Percentiles rank a stretch among this genome's conserved stretches.
Conservation (phyloP, 2,329 filamentous ascomycete species). For the Talaromyces piceae region DNA sequence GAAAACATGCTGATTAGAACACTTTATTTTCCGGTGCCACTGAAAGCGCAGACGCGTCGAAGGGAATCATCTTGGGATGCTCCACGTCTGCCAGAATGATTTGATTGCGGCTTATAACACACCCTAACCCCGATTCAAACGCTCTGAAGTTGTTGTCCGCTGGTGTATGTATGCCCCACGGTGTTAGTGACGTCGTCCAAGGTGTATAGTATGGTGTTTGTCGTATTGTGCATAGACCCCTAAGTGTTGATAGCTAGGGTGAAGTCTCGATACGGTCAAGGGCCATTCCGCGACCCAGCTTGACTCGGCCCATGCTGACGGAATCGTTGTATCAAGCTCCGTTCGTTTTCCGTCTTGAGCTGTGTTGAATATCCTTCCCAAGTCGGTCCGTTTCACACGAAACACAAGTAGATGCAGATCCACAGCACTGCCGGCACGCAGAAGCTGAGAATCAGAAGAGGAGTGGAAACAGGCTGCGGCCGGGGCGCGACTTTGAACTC, state of each 20-base stretch:
- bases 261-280: neutral
- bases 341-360: neutral
- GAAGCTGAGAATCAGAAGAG: slow-evolving; percentile 4
- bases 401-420: slow-evolving; percentile 12
- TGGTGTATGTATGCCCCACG: neutral
- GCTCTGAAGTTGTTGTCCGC: neutral
- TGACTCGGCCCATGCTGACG: neutral
- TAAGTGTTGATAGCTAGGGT: neutral
- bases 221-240: neutral
- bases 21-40: no score
- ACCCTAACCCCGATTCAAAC: neutral
- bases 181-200: neutral
- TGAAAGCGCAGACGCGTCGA: no score
- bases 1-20: no score
- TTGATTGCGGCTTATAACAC: no score
- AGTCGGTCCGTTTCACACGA: slow-evolving; percentile 1
- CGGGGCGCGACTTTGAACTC: slow-evolving; percentile 1
- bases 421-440: slow-evolving; percentile 8
- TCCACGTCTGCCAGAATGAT: no score
- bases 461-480: slow-evolving; percentile 1
- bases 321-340: neutral
- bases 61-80: no score
- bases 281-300: neutral
- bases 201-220: neutral
- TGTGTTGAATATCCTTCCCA: neutral